phyloP scores from a whole-genome alignment of 1,284 basidiomycete species.

The Rhodotorula sp. region DNA sequence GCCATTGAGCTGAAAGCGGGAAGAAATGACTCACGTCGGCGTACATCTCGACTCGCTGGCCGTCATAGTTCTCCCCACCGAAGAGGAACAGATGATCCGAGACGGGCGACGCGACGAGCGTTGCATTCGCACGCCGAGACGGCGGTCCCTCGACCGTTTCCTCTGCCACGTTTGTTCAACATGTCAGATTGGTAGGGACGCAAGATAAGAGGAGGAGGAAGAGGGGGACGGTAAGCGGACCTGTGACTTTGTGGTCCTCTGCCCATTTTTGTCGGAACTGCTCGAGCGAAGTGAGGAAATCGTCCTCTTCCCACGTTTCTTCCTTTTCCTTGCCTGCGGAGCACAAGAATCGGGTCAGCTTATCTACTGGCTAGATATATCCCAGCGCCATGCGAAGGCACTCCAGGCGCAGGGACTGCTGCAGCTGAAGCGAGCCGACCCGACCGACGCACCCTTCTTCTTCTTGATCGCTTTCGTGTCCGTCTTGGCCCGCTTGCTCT shows the following conservation, averaged over 20 bases:
- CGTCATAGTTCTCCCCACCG: slow-evolving; percentile 73
- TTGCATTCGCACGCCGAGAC: slow-evolving; percentile 73
- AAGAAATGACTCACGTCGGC: slow-evolving; percentile 19
- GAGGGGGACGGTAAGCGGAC: slow-evolving; percentile 10
- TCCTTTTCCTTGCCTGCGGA: slow-evolving; percentile 5
- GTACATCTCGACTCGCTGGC: slow-evolving; percentile 51
- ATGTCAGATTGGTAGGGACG: background rate
- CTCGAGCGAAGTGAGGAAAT: slow-evolving; percentile 75
- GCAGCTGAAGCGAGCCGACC: background rate
- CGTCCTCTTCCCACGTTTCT: slow-evolving; percentile 59
- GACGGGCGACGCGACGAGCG: slow-evolving; percentile 63
- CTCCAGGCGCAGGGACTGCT: too few relatives aligned
- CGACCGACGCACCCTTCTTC: slow-evolving; percentile 54
- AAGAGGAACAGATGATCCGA: slow-evolving; percentile 39
- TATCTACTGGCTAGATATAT: too few relatives aligned
- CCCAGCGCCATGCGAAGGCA: too few relatives aligned
- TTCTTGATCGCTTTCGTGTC: slow-evolving; percentile 55
- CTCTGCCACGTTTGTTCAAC: slow-evolving; percentile 49
- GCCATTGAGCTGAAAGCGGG: too few relatives aligned
- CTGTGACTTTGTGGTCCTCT: slow-evolving; percentile 63
- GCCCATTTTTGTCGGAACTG: slow-evolving; percentile 59
- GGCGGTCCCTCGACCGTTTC: slow-evolving; percentile 75
- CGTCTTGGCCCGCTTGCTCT: slow-evolving; percentile 64
- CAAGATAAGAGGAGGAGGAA: too few relatives aligned
- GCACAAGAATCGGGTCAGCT: slow-evolving; percentile 19